Evolutionary conservation across 2,329 filamentous ascomycete genomes (phyloP).

Genomic region (Zymoseptoria crescenta): DNA sequence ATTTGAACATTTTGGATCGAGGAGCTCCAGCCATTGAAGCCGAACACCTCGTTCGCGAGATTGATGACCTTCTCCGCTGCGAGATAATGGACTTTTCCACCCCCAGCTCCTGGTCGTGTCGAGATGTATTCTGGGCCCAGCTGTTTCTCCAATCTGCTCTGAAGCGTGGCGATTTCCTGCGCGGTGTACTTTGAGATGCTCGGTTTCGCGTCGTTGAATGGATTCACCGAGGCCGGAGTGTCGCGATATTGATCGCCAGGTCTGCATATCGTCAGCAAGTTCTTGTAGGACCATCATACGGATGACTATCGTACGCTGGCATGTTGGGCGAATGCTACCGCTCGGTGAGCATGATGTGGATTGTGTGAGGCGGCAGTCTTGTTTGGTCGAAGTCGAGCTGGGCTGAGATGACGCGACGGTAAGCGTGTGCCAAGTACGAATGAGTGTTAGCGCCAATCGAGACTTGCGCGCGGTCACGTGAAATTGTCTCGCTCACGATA

Average conservation of each 20-base stretch:
- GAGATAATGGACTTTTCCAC: constrained; percentile 84
- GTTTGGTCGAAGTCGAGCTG: constrained; percentile 6
- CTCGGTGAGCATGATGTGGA: constrained; percentile 1
- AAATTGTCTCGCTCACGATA: background rate
- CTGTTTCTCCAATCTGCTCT: constrained; percentile 81
- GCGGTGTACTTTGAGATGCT: constrained; percentile 76
- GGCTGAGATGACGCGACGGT: constrained; percentile 7
- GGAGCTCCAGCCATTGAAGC: constrained; percentile 96
- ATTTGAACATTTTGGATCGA: constrained; percentile 92
- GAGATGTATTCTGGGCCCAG: constrained; percentile 95
- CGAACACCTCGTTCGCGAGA: constrained; percentile 89
- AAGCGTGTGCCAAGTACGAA: background rate
- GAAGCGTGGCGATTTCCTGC: constrained; percentile 80
- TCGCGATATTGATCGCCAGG: constrained; percentile 32
- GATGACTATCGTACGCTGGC: constrained; percentile 22
- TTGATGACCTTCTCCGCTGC: constrained; percentile 95
- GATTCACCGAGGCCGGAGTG: constrained; percentile 51
- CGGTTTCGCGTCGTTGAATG: constrained; percentile 66
- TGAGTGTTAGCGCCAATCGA: background rate
- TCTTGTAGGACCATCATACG: background rate
- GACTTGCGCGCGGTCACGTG: background rate
- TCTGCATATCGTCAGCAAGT: constrained; percentile 17
- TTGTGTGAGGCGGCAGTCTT: background rate
- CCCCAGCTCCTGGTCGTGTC: constrained; percentile 70
- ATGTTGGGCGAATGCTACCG: constrained; percentile 15